Base-by-base conservation (phyloP, 164 flowering plant species). In the Liquidambar formosana region DNA sequence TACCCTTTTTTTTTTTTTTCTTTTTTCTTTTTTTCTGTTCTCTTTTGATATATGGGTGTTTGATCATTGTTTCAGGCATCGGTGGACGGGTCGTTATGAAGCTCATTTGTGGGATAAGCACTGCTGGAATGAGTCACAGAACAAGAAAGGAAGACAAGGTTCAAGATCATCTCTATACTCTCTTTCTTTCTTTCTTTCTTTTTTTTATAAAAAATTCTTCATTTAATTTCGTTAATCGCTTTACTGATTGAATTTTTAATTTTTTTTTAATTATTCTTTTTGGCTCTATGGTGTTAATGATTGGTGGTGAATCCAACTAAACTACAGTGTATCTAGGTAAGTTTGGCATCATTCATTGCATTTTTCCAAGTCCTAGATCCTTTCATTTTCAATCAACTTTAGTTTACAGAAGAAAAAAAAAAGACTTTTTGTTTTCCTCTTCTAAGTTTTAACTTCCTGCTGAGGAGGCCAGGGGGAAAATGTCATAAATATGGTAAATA, bases 101-200 rank as follows among this genome's bases (percentile, higher is more conserved):
- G 98, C 98, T 74, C 98, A 94, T 86, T 72, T 94, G 62, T 94
- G 98, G 98, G 98, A 94, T 67, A 94, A 90, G 83, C 83, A 90
- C 61, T 87, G 91, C 67, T 91, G 98, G 98, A 91, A 91, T 76
- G 92, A 90, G 51, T 79, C 91, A 2, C 97, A 90, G 56, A 94
- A 75, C 75, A 94, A 88, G 84, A 94, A 89, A 86, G 98, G 98
- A 76, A 77, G 92, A 81, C 98, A 93, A 91, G 96, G 97, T 88
- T 53, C 15, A 27, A 25, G 27, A 14, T 56, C 64, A 27, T 16
- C 56, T 8, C 15, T 45, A 43, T 21, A 5, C 18, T 56, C 21
- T 8, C 15, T 41, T 23, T 18, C 21, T 61, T 5, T 71, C 63
- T 48, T 21, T 18, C 15, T 54, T 46, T 64, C 52, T 12, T 5